These are phyloP conservation scores for Litsea cubeba DNA, from an alignment of 164 flowering plant genomes.

Conservation along the genomic window DNA sequence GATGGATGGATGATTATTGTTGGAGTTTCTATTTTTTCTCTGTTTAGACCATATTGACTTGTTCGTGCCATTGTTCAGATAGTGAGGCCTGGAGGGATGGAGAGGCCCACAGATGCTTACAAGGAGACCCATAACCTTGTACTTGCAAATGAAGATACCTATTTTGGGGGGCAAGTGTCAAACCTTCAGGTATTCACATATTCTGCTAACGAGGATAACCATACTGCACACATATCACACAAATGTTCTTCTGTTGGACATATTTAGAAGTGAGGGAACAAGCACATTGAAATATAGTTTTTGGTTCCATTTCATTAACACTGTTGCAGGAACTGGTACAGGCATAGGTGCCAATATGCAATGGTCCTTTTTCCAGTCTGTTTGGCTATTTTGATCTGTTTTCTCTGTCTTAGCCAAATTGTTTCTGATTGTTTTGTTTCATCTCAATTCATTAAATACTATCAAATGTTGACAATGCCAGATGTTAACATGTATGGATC, in stretches of 20 bases:
- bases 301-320: no score
- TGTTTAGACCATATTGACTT: conserved; percentile 9
- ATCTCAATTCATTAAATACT: background rate
- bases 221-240: background rate
- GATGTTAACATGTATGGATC: no score
- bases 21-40: background rate
- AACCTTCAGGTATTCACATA: conserved; percentile 74
- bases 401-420: no score
- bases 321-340: no score
- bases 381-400: no score
- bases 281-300: no score
- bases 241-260: background rate
- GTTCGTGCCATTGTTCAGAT: conserved; percentile 46
- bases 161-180: conserved; percentile 95
- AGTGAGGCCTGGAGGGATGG: conserved; percentile 99
- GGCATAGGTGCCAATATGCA: no score
- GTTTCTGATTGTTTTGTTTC: background rate
- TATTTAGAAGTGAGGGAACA: no score
- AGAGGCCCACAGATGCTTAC: conserved; percentile 92
- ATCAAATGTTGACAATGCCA: background rate
- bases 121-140: conserved; percentile 86
- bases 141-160: conserved; percentile 73
- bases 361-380: no score
- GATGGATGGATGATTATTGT: background rate
- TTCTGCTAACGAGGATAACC: background rate